Conservation (phyloP, 305 asterid species). For the Fraxinus velutina region DNA sequence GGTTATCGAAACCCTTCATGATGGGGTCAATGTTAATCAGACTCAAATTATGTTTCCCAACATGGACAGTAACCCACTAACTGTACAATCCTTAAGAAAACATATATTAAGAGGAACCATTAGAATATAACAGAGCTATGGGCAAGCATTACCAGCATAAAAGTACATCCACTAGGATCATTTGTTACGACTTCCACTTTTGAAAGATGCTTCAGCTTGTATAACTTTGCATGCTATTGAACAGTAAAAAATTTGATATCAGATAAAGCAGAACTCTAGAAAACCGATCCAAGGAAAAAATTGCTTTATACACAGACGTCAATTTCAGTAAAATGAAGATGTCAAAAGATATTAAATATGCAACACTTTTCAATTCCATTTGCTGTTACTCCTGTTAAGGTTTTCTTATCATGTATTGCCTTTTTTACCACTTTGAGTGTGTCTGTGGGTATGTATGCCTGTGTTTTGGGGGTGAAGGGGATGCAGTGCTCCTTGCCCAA, state of each 20-base stretch:
- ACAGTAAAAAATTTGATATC: slow-evolving; percentile 21
- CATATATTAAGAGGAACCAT: not conserved
- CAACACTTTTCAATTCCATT: not conserved
- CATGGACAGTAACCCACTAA: not conserved
- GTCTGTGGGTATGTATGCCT: not conserved
- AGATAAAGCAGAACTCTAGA: slow-evolving; percentile 21
- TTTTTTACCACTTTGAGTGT: not conserved
- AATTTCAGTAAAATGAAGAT: slow-evolving; percentile 10
- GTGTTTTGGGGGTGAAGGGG: not conserved
- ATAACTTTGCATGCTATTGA: slow-evolving; percentile 81
- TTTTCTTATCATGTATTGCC: not conserved
- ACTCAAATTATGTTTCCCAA: not conserved
- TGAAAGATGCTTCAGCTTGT: slow-evolving; percentile 83
- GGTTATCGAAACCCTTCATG: slow-evolving; percentile 91
- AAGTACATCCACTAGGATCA: slow-evolving; percentile 98
- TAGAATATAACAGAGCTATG: slow-evolving; percentile 17
- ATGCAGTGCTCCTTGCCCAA: not conserved
- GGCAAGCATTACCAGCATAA: slow-evolving; percentile 57
- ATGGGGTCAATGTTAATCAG: slow-evolving; percentile 27
- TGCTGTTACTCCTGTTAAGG: not conserved
- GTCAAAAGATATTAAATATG: slow-evolving; percentile 8
- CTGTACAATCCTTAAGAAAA: slow-evolving; percentile 8
- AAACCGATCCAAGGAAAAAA: slow-evolving; percentile 6
- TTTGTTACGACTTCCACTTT: slow-evolving; percentile 90
- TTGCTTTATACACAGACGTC: not conserved